A percentile compares a stretch with the other conserved stretches of the same genome.
These are phyloP conservation scores for Prinsepia uniflora DNA, from an alignment of 306 rosid species.

Conservation along the genomic window DNA sequence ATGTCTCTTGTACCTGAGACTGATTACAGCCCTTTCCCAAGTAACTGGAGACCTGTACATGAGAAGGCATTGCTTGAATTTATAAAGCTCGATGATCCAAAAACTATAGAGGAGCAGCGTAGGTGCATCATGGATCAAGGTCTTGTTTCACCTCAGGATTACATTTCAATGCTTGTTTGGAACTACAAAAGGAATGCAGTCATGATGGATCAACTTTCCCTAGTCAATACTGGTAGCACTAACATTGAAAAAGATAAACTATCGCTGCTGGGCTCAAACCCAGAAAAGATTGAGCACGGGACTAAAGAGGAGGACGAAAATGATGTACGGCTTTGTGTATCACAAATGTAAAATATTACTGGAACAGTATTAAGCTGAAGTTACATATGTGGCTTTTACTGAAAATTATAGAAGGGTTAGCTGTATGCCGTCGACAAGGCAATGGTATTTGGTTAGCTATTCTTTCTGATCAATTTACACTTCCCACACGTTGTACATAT, in stretches of 20 bases:
- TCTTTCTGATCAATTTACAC: conserved; percentile 3
- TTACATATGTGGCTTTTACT: not conserved
- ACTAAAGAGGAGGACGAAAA: conserved; percentile 35
- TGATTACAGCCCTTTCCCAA: conserved; percentile 81
- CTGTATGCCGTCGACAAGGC: not conserved
- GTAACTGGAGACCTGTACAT: conserved; percentile 89
- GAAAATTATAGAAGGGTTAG: conserved; percentile 8
- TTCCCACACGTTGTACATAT: conserved; percentile 8
- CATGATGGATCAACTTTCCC: conserved; percentile 50
- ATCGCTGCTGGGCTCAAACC: conserved; percentile 40
- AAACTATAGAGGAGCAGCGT: conserved; percentile 66
- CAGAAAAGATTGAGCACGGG: conserved; percentile 30
- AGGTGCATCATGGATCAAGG: conserved; percentile 64
- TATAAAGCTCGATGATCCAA: conserved; percentile 75
- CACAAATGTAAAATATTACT: conserved; percentile 11
- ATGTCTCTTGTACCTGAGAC: conserved; percentile 89
- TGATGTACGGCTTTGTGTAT: conserved; percentile 1
- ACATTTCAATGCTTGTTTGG: conserved; percentile 96
- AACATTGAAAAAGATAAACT: conserved; percentile 30
- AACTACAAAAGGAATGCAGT: conserved; percentile 74
- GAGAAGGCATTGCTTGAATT: conserved; percentile 81
- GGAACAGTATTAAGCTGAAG: conserved; percentile 1
- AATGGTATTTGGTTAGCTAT: not conserved
- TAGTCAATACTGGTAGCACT: conserved; percentile 27
- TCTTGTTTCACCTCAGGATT: conserved; percentile 88